Evolutionary conservation across 2,329 filamentous ascomycete genomes (phyloP).

Genomic region (Orbilia ellipsospora): DNA sequence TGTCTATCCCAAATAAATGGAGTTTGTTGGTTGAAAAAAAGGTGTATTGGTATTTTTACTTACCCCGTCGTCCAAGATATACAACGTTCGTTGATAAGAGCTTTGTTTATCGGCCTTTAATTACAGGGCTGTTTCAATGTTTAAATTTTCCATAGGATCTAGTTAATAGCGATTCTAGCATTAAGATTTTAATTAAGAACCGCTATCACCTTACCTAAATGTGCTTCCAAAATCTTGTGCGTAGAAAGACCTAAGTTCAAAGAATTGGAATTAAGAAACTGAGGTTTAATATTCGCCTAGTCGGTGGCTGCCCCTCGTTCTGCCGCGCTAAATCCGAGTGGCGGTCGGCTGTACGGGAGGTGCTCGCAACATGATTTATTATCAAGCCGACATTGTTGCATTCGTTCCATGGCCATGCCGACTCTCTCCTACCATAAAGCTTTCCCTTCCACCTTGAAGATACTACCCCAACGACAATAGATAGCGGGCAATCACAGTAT

Average conservation of each 20-base stretch:
- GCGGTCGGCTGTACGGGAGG: constrained; percentile 27
- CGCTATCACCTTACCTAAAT: no score
- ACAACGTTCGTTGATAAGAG: constrained; percentile 36
- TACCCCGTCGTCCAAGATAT: constrained; percentile 7
- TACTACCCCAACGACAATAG: no score
- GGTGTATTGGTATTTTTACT: constrained; percentile 29
- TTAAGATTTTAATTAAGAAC: no score
- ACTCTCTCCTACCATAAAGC: not conserved
- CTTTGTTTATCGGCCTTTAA: not conserved
- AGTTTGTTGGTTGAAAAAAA: constrained; percentile 53
- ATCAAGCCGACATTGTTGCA: not conserved
- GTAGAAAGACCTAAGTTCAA: no score
- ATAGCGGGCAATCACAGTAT: no score
- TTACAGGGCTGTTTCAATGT: no score
- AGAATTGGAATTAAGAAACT: no score
- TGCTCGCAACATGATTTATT: not conserved
- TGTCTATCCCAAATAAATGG: constrained; percentile 40
- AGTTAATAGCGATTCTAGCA: no score
- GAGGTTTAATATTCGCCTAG: no score
- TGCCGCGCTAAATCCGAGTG: constrained; percentile 45
- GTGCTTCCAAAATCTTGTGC: no score
- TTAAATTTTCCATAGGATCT: no score
- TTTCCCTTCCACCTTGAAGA: no score
- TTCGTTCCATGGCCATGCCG: not conserved
- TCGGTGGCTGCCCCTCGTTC: not conserved